Evolutionary conservation across 768 basidiomycete genomes (phyloP).

Genomic region (Suillus bovinus): DNA sequence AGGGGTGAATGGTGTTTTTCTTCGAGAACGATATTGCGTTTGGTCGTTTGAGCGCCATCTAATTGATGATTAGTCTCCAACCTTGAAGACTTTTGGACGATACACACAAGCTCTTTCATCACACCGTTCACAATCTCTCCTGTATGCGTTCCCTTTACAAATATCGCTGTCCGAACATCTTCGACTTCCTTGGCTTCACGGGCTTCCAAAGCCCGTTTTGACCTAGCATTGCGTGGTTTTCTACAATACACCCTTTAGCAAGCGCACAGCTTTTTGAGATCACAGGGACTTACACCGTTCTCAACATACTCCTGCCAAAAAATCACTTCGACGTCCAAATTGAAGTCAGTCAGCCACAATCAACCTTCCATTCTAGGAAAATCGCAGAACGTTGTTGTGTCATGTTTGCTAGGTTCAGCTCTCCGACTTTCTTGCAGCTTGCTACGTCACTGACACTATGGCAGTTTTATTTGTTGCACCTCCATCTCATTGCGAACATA

Average conservation of each 20-base stretch:
- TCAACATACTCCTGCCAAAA: constrained; percentile 21
- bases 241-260: constrained; percentile 31
- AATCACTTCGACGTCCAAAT: not conserved
- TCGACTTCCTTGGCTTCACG: constrained; percentile 89
- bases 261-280: not conserved
- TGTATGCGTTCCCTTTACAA: constrained; percentile 86
- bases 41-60: constrained; percentile 96
- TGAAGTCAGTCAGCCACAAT: not conserved
- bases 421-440: too few relatives aligned
- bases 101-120: constrained; percentile 85
- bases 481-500: too few relatives aligned
- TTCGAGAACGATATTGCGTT: constrained; percentile 90
- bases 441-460: too few relatives aligned
- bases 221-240: constrained; percentile 95
- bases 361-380: constrained; percentile 2
- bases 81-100: not conserved
- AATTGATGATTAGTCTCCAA: not conserved
- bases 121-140: constrained; percentile 77
- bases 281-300: constrained; percentile 28
- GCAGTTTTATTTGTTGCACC: too few relatives aligned
- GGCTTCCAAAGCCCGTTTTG: constrained; percentile 85
- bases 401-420: not conserved
- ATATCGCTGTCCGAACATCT: constrained; percentile 83
- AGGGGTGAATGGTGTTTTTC: constrained; percentile 89
- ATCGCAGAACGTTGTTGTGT: not conserved